A percentile compares a stretch with the other conserved stretches of the same genome.
Conservation (phyloP, 768 basidiomycete species). For the Mrakia frigida region DNA sequence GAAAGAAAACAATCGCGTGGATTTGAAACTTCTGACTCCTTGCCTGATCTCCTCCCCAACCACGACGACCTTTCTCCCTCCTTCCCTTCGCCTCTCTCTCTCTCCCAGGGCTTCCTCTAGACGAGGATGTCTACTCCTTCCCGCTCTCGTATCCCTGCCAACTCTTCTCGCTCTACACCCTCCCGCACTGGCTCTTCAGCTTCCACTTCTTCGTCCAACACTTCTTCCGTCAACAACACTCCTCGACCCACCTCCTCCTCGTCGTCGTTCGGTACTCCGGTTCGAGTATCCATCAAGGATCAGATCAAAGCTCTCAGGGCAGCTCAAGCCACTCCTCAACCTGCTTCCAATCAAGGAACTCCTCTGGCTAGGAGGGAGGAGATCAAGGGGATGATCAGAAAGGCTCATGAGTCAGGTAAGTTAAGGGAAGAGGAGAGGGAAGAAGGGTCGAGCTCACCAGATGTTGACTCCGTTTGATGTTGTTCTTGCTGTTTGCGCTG, state of each 20-base stretch:
- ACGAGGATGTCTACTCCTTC: constrained; percentile 16
- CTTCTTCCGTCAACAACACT: not conserved
- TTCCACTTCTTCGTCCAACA: not conserved
- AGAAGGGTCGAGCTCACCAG: not conserved
- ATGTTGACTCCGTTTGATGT: not conserved
- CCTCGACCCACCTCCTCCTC: not conserved
- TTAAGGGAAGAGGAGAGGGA: not conserved
- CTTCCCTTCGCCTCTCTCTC: not conserved
- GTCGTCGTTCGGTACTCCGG: not conserved
- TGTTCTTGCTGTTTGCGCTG: no score
- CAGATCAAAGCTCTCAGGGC: constrained; percentile 28
- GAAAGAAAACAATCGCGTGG: not conserved
- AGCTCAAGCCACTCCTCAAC: constrained; percentile 22
- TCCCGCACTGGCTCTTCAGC: not conserved
- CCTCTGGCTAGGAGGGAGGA: constrained; percentile 1
- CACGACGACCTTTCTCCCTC: not conserved
- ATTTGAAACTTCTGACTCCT: not conserved
- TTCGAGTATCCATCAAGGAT: constrained; percentile 21
- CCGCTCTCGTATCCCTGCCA: constrained; percentile 2
- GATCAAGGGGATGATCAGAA: constrained; percentile 14
- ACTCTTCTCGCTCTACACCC: no score
- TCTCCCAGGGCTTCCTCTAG: no score
- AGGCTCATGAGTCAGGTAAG: constrained; percentile 25
- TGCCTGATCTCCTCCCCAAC: not conserved
- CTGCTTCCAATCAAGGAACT: not conserved